Conservation (phyloP, 106 monocot genomes). For the Acanthochlamys bracteata region DNA sequence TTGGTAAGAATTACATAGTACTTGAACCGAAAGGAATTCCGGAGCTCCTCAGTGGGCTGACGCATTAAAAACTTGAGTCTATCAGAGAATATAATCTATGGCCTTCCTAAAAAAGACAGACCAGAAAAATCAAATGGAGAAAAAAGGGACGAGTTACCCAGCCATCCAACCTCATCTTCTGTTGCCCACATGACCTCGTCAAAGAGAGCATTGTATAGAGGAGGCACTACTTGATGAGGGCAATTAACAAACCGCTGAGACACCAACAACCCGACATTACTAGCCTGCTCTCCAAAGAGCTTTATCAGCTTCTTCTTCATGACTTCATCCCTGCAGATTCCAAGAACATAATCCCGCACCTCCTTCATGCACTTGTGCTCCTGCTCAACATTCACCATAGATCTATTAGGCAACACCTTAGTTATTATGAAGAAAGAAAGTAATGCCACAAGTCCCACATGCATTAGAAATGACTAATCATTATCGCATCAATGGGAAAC, state of each 20-base stretch:
- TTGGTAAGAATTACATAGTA: conserved; percentile 67
- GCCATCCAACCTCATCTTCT: conserved; percentile 77
- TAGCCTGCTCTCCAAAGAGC: conserved; percentile 35
- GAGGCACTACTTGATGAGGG: conserved; percentile 55
- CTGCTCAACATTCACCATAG: conserved; percentile 8
- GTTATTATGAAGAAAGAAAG: not conserved
- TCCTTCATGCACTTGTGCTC: conserved; percentile 47
- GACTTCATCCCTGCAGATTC: conserved; percentile 28
- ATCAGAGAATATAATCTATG: not conserved
- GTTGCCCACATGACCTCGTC: conserved; percentile 90
- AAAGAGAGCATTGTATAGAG: conserved; percentile 58
- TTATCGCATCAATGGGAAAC: no score
- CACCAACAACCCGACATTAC: conserved; percentile 47
- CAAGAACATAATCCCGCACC: conserved; percentile 45
- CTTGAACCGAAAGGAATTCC: conserved; percentile 76
- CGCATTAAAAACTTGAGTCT: not conserved
- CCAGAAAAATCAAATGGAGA: not conserved
- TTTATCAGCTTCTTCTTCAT: conserved; percentile 33
- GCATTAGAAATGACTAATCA: no score
- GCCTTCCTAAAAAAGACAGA: not conserved
- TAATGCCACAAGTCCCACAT: not conserved
- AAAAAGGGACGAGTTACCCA: not conserved
- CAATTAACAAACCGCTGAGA: conserved; percentile 73
- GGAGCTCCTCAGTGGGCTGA: conserved; percentile 71
- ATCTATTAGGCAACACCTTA: not conserved